Conservation (phyloP, 345 rosid species). For the Clausena lansium region DNA sequence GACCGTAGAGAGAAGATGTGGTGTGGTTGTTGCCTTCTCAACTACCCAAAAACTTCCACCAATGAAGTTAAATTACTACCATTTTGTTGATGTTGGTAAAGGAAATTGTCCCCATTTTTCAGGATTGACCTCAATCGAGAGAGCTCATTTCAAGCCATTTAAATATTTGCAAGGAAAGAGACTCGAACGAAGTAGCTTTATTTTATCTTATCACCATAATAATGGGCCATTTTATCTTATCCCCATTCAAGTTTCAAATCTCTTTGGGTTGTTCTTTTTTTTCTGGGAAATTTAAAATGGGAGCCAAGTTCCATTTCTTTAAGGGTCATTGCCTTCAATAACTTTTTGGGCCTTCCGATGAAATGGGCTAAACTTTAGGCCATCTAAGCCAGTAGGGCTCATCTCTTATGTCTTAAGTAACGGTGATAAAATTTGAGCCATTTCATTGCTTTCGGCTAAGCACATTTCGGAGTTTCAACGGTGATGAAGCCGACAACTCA, state of each 20-base stretch:
- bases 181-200: neutral
- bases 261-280: neutral
- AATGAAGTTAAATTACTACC: no score
- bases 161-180: neutral
- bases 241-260: neutral
- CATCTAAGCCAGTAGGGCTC: neutral
- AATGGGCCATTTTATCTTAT: neutral
- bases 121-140: no score
- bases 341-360: neutral
- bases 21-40: no score
- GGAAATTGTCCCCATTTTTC: no score
- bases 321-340: no score
- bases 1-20: no score
- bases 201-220: neutral
- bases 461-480: neutral
- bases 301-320: no score
- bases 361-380: neutral
- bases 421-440: neutral
- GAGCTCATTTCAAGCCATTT: no score
- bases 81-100: no score
- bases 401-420: neutral
- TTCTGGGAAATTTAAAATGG: no score
- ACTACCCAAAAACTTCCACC: no score
- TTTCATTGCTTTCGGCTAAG: neutral
- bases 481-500: neutral